Base-by-base conservation (phyloP, 345 rosid genomes). In the Salix caprea region DNA sequence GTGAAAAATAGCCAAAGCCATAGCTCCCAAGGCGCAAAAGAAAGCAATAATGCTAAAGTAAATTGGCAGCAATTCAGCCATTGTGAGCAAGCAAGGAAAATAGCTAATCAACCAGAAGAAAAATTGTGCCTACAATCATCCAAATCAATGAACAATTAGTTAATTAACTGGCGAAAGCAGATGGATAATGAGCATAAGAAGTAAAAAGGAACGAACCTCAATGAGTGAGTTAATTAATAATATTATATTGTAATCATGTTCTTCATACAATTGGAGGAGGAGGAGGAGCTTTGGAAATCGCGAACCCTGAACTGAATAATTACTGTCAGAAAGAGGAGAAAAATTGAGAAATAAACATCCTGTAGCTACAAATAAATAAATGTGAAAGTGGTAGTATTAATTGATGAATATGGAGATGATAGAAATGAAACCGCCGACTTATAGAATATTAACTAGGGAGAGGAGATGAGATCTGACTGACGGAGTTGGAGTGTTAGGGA, bases 1-100 rank as follows among this genome's bases (percentile, higher is more conserved):
- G 79, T 96, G 97, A 68, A 82, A 81, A 67, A 91, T 75, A 18
- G 97, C 93, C 89, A 93, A 80, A 36, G 87, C 84, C 73, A 89
- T 91, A 50, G 99, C 93, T 70, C 90, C 96, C 6, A 28, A 73
- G 7, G 91, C 85, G 83, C 98, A 96, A n/a, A 90, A 7, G 73
- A 91, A 91, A 0, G 98, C 98, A 30, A 90, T 30, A 26, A 89
- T 36, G 66, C 71, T 79, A 36, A 83, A 88, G 82, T 82, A 88
- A 56, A 93, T 75, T 4, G 92, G 88, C 50, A 87, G 65, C 78
- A 76, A 69, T 80, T 87, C 93, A 50, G 82, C 93, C 97, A 94
- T 92, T 61, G 77, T 42, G 65, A 67, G 67, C 58, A 54, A 54
- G 12, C 60, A 21, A 54, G 60, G 24, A 19, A 21, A 54, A 74